Conservation (phyloP, 2,329 filamentous ascomycete genomes). For the Rachicladosporium sp. region DNA sequence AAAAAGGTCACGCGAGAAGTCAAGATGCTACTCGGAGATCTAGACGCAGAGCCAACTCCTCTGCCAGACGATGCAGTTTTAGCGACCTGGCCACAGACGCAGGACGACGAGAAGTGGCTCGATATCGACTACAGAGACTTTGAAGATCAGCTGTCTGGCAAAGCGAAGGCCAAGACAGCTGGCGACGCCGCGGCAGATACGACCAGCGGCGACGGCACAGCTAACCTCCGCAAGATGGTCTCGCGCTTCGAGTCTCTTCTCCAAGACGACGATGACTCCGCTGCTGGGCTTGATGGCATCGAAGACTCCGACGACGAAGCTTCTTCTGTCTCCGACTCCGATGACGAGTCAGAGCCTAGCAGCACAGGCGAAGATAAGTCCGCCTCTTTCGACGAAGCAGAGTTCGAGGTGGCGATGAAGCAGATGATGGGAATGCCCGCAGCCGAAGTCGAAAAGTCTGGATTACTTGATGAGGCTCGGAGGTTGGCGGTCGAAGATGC, state of each 20-base stretch:
- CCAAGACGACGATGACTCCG: constrained; percentile 69
- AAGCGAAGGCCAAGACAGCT: constrained; percentile 17
- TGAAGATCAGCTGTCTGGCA: constrained; percentile 60
- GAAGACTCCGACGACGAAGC: constrained; percentile 58
- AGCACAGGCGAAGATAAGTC: constrained; percentile 61
- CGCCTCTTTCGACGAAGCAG: constrained; percentile 69
- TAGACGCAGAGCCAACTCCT: constrained; percentile 56
- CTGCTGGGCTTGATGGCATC: constrained; percentile 61
- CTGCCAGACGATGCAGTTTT: constrained; percentile 70
- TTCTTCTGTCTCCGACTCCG: constrained; percentile 28
- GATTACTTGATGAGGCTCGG: constrained; percentile 23
- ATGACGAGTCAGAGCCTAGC: constrained; percentile 27
- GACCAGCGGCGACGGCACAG: constrained; percentile 15
- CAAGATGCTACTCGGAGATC: constrained; percentile 60
- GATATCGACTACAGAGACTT: constrained; percentile 86
- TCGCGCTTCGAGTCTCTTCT: constrained; percentile 86
- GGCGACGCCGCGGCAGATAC: too few species aligned
- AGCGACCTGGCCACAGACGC: constrained; percentile 50
- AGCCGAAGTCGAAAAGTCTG: constrained; percentile 22
- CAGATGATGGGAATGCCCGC: constrained; percentile 70
- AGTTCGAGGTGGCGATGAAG: constrained; percentile 78
- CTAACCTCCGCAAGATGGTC: constrained; percentile 80
- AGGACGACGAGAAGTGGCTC: constrained; percentile 83
- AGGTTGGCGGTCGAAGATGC: constrained; percentile 27
- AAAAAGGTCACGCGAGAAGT: constrained; percentile 62